Conservation (phyloP, 2,329 filamentous ascomycete genomes). For the Gaeumannomyces tritici region DNA sequence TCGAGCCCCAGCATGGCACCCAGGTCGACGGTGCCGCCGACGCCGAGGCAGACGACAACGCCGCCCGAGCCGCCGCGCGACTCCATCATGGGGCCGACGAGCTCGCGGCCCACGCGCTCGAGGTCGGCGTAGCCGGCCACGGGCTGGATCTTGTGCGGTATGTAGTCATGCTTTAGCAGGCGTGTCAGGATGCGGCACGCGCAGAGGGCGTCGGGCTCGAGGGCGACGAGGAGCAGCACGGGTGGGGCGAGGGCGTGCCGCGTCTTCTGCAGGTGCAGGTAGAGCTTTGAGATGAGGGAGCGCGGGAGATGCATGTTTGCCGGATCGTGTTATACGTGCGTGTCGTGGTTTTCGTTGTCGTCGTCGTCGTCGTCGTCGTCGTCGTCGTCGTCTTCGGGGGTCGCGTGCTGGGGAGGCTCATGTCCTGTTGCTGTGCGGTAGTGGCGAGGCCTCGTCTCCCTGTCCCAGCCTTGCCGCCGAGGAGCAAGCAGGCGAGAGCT, state of each 20-base stretch:
- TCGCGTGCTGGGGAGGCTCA: no score
- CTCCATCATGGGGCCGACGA: conserved; percentile 80
- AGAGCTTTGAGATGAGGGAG: conserved; percentile 79
- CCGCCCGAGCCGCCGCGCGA: conserved; percentile 76
- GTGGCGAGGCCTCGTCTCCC: no score
- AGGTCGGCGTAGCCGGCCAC: conserved; percentile 89
- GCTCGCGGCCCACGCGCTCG: conserved; percentile 64
- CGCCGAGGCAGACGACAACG: conserved; percentile 83
- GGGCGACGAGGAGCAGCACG: conserved; percentile 81
- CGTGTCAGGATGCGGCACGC: conserved; percentile 89
- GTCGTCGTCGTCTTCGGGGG: no score
- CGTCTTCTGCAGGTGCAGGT: conserved; percentile 76
- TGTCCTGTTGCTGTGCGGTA: no score
- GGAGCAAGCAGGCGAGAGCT: no score
- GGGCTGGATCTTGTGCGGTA: conserved; percentile 93
- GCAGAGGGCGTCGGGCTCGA: conserved; percentile 92
- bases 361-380: no score
- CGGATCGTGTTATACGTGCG: background rate
- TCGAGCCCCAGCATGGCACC: conserved; percentile 70
- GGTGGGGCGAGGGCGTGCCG: conserved; percentile 86
- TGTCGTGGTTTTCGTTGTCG: no score
- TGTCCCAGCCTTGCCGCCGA: no score
- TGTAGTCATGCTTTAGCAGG: conserved; percentile 94
- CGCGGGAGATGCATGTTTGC: conserved; percentile 84
- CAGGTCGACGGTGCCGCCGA: conserved; percentile 85